Evolutionary conservation across 2,329 filamentous ascomycete species (phyloP), one percentile per base, ranked within the genome.

Genomic region (Annulohypoxylon truncatum): DNA sequence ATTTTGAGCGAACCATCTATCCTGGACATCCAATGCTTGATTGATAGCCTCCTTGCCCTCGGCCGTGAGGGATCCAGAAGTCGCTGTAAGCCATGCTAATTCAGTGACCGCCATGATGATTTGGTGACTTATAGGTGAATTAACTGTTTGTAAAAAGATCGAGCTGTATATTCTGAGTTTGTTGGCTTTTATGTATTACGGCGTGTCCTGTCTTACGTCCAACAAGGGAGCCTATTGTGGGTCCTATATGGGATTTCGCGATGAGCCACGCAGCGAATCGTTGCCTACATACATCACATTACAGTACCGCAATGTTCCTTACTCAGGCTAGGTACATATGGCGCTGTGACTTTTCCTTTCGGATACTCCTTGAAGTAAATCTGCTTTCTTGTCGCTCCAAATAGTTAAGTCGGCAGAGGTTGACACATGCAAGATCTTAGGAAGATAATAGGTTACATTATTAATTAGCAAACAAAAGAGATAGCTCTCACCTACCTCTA

Each of bases 1-100:
- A 58, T 78, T 72, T 31, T 68, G 60, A 79, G 77, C 22, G 64
- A 79, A 73, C 82, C 82, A 84, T 53, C 72, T 73, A 60, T 81
- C 77, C 70, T 84, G 81, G 15, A 78, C 58, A 18, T 71, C 66
- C 44, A 79, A 75, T 33, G 73, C 73, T 3, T 75, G 62, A 57
- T 76, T 74, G 60, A 80, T 61, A 12, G 74, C 54, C 20, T 77
- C 73, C 66, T 75, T 77, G 38, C 81, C 73, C 47, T 78, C 77
- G 10, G 71, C 44, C 22, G 73, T 66, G 55, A 79, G 62, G 33
- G 78, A 68, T 29, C 74, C 76, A 12, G 71, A 71, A 33, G 69
- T 55, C 52, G 61, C 66, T 33, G 61, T 73, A 12, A 77, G 67
- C 61, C 64, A 74, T 66, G 71, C 74, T n/a, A 77, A 61, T 44